phyloP scores from a whole-genome alignment of 2,329 filamentous ascomycete species.

The Elsinoe arachidis region DNA sequence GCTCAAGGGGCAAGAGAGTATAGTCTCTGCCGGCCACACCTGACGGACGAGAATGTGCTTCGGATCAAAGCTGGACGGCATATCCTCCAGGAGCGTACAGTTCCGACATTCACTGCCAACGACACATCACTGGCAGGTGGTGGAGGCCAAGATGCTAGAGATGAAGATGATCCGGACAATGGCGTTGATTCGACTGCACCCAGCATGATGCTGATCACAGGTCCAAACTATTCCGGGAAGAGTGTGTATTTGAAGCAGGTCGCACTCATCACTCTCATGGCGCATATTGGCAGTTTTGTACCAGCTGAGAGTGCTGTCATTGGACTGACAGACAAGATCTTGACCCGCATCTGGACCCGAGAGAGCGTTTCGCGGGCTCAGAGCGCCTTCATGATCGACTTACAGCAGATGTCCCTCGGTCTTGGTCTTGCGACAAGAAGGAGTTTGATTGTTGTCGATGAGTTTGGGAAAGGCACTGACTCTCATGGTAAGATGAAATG shows the following conservation, averaged over 20 bases:
- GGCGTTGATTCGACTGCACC: constrained; percentile 33
- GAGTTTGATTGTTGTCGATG: constrained; percentile 83
- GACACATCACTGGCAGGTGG: constrained; percentile 63
- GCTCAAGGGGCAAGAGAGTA: constrained; percentile 69
- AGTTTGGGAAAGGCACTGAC: constrained; percentile 70
- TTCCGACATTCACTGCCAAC: constrained; percentile 75
- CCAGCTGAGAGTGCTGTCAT: constrained; percentile 69
- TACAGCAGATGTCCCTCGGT: constrained; percentile 76
- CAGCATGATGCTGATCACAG: constrained; percentile 73
- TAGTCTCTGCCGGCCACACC: constrained; percentile 57
- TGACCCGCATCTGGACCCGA: constrained; percentile 73
- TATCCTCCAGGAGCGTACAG: constrained; percentile 74
- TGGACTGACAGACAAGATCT: constrained; percentile 84
- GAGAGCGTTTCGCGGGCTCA: constrained; percentile 57
- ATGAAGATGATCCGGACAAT: background rate
- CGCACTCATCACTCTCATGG: constrained; percentile 82
- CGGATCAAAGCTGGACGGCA: constrained; percentile 74
- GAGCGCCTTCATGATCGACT: constrained; percentile 68
- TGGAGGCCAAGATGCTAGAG: constrained; percentile 21
- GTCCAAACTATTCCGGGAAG: constrained; percentile 94
- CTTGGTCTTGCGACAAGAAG: constrained; percentile 64
- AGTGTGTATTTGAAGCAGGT: constrained; percentile 92
- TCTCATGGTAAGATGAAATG: constrained; percentile 35
- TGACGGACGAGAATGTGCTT: constrained; percentile 63
- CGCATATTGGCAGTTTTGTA: constrained; percentile 87